Percentiles rank a stretch among this genome's conserved stretches.
Evolutionary conservation across 148 eudicot genomes (phyloP).

Genomic region (Drosera capensis): DNA sequence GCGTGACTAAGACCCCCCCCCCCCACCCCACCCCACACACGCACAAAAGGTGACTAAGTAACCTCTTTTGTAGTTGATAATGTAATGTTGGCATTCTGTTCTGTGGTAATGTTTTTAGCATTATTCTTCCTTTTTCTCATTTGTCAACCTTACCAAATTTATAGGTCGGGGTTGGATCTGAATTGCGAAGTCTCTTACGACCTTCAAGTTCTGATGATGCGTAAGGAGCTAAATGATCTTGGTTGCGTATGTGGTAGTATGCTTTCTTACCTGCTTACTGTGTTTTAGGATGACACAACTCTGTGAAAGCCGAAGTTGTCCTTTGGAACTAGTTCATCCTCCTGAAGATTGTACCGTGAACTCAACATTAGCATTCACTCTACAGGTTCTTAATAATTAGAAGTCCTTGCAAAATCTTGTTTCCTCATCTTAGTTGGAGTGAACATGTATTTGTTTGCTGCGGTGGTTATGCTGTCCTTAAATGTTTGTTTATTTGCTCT

Average conservation of each 20-base stretch:
- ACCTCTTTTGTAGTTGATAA: too few species aligned
- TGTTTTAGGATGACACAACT: slow-evolving; percentile 47
- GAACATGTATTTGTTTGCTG: slow-evolving; percentile 3
- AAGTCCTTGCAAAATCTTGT: slow-evolving; percentile 8
- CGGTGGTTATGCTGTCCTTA: too few species aligned
- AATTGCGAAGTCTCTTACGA: slow-evolving; percentile 61
- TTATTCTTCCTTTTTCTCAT: slow-evolving; percentile 6
- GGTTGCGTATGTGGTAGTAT: slow-evolving; percentile 2
- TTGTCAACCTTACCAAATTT: slow-evolving; percentile 10
- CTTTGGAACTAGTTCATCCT: slow-evolving; percentile 73
- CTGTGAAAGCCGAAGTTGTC: slow-evolving; percentile 61
- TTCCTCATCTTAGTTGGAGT: slow-evolving; percentile 5
- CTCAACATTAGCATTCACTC: slow-evolving; percentile 72
- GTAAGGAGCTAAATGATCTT: too few species aligned
- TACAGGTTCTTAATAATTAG: slow-evolving; percentile 40
- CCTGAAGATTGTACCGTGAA: slow-evolving; percentile 92
- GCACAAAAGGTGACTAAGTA: too few species aligned
- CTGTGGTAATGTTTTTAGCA: background rate
- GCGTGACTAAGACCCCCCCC: too few species aligned
- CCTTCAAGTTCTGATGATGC: slow-evolving; percentile 32
- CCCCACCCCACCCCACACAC: too few species aligned
- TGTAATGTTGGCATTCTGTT: too few species aligned
- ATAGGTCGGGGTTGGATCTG: slow-evolving; percentile 70
- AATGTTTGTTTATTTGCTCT: too few species aligned
- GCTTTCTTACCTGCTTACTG: slow-evolving; percentile 7